Conservation (phyloP, 306 rosid genomes). For the Prunus davidiana region DNA sequence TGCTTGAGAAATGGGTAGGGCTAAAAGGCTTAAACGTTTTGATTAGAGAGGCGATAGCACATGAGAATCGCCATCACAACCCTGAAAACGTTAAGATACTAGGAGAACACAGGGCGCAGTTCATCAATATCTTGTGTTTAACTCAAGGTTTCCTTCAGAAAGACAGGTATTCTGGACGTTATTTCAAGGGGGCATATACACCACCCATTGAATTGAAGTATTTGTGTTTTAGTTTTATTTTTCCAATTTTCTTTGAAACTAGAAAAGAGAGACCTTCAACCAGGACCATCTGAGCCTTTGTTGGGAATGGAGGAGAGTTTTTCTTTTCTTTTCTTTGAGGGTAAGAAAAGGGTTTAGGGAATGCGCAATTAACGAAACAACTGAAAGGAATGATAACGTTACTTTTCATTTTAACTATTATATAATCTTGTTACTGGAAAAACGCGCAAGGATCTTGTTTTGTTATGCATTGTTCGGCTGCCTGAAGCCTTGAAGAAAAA, state of each 20-base stretch:
- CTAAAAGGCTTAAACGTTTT: not conserved
- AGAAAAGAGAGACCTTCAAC: too few species aligned
- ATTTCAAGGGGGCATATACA: not conserved
- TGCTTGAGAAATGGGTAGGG: not conserved
- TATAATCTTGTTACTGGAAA: not conserved
- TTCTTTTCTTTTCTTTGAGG: not conserved
- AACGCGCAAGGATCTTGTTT: too few species aligned
- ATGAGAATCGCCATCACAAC: constrained; percentile 5
- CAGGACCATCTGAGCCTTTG: not conserved
- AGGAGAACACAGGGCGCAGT: not conserved
- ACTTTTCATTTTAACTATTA: not conserved
- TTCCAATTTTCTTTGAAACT: not conserved
- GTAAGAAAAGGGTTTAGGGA: not conserved
- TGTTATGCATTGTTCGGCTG: too few species aligned
- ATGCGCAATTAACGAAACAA: not conserved
- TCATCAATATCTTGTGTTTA: constrained; percentile 16
- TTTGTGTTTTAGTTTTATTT: not conserved
- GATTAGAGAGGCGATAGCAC: not conserved
- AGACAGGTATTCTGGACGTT: not conserved
- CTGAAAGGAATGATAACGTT: not conserved
- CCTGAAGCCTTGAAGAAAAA: not conserved
- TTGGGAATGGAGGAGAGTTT: not conserved
- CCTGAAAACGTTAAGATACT: not conserved
- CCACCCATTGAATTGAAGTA: not conserved
- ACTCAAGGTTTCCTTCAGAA: not conserved